A percentile compares a stretch with the other conserved stretches of the same genome.
phyloP scores from a whole-genome alignment of 2,329 filamentous ascomycete species.

The Diplodia sapinea region DNA sequence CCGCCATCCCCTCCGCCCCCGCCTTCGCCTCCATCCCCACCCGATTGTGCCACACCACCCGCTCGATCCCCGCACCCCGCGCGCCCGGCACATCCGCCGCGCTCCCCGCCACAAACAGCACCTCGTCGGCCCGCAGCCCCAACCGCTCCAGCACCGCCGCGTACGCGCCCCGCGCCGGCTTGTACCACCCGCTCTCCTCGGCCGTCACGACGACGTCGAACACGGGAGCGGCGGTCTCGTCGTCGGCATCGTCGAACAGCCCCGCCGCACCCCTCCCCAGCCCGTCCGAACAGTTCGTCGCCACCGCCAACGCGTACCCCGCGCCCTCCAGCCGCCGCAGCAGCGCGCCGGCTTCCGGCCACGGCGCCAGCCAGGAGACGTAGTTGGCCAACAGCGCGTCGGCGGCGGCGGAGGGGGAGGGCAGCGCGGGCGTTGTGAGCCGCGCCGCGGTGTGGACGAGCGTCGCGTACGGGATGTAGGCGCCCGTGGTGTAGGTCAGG shows the following conservation, averaged over 20 bases:
- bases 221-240: no score
- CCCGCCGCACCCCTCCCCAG: conserved; percentile 38
- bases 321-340: conserved; percentile 36
- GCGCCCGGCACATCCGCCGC: conserved; percentile 51
- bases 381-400: conserved; percentile 33
- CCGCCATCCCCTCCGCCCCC: conserved; percentile 15
- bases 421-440: conserved; percentile 28
- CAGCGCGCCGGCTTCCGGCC: background rate
- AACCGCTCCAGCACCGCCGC: conserved; percentile 40
- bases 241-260: conserved; percentile 11
- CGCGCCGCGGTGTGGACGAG: conserved; percentile 36
- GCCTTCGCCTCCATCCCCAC: conserved; percentile 30
- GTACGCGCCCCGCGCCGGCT: conserved; percentile 47
- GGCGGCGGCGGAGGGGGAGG: background rate
- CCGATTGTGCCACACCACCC: conserved; percentile 36
- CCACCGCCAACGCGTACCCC: conserved; percentile 46
- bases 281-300: conserved; percentile 49
- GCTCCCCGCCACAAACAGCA: conserved; percentile 41
- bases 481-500: conserved; percentile 46
- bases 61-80: conserved; percentile 45
- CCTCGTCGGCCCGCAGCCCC: conserved; percentile 12
- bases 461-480: conserved; percentile 42
- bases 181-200: conserved; percentile 51
- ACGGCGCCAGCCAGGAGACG: background rate
- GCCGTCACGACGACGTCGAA: conserved; percentile 49